phyloP scores from a whole-genome alignment of 495 filamentous ascomycete genomes.

The Schizothecium vesticola region DNA sequence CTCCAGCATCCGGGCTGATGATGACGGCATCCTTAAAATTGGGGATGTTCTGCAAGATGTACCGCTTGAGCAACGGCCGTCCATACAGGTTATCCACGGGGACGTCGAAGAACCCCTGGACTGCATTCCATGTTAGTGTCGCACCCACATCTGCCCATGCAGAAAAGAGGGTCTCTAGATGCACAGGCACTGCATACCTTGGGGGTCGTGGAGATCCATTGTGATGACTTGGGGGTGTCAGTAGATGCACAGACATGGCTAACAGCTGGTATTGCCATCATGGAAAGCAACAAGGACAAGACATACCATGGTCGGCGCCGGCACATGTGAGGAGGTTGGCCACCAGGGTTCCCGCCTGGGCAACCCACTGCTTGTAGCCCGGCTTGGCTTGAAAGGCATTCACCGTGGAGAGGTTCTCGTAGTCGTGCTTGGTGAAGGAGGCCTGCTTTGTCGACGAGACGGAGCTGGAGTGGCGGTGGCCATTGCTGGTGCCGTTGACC shows the following conservation, averaged over 20 bases:
- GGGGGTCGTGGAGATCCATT: conserved; percentile 96
- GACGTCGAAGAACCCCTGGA: conserved; percentile 96
- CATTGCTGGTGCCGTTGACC: conserved; percentile 29
- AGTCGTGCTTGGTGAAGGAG: conserved; percentile 52
- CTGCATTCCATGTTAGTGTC: conserved; percentile 16
- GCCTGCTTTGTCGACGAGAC: conserved; percentile 17
- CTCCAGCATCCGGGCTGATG: conserved; percentile 93
- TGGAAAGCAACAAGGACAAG: neutral
- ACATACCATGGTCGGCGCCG: conserved; percentile 78
- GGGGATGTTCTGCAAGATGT: conserved; percentile 83
- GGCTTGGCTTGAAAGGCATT: conserved; percentile 74
- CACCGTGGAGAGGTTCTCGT: conserved; percentile 49
- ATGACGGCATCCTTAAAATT: conserved; percentile 84
- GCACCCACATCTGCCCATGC: conserved; percentile 1
- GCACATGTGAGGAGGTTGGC: conserved; percentile 93
- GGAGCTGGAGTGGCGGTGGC: conserved; percentile 15
- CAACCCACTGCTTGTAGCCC: conserved; percentile 97
- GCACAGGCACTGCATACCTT: conserved; percentile 50
- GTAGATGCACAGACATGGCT: neutral
- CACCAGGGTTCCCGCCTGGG: conserved; percentile 91
- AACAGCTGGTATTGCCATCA: neutral
- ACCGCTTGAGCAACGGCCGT: conserved; percentile 77
- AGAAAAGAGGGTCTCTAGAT: neutral
- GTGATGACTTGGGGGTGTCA: conserved; percentile 65
- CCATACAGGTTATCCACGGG: conserved; percentile 96